Evolutionary conservation across 345 rosid species (phyloP).

Genomic region (Trapa incisa): DNA sequence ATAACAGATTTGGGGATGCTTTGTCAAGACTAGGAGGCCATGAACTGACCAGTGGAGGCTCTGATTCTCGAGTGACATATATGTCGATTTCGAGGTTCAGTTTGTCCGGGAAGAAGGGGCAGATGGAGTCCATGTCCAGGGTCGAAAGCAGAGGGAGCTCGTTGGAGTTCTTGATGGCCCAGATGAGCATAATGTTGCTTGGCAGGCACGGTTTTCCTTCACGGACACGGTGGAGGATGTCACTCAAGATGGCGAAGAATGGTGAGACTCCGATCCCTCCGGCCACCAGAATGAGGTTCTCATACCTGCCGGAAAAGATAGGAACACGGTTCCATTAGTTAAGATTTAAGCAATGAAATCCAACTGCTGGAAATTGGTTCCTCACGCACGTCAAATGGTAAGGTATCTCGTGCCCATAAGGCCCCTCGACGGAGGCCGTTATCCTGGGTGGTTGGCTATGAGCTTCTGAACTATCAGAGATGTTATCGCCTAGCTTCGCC

Average conservation of each 20-base stretch:
- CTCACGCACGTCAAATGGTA: conserved; percentile 55
- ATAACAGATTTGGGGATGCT: neutral
- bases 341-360: neutral
- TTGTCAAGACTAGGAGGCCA: neutral
- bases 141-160: conserved; percentile 68
- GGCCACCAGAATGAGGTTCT: conserved; percentile 71
- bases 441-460: conserved; percentile 23
- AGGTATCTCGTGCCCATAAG: conserved; percentile 73
- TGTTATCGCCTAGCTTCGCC: conserved; percentile 37
- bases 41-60: conserved; percentile 44
- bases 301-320: conserved; percentile 38
- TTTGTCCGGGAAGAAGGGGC: conserved; percentile 40
- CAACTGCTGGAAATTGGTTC: neutral
- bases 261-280: conserved; percentile 96
- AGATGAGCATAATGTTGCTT: conserved; percentile 44
- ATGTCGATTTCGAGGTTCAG: conserved; percentile 43
- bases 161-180: conserved; percentile 71
- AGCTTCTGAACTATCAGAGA: conserved; percentile 22
- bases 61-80: conserved; percentile 63
- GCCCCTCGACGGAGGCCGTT: conserved; percentile 82
- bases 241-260: conserved; percentile 69
- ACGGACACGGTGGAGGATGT: conserved; percentile 51
- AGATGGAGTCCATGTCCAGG: conserved; percentile 44
- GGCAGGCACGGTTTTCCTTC: conserved; percentile 67
- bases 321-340: neutral